phyloP scores from a whole-genome alignment of 2,329 filamentous ascomycete species.

The Fusarium metavorans region DNA sequence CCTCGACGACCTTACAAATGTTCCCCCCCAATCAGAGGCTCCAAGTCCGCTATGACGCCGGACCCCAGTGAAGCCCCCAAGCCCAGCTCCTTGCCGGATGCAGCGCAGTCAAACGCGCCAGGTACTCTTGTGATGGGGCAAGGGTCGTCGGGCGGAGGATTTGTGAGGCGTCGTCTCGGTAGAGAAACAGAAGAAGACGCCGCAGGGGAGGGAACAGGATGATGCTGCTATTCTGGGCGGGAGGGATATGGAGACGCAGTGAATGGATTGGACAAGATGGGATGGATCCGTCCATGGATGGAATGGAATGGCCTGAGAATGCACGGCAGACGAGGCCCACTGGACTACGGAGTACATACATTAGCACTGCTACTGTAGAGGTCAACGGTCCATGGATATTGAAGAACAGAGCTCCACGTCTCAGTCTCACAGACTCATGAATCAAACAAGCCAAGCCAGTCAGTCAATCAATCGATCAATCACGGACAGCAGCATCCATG shows the following conservation, averaged over 20 bases:
- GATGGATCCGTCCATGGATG: background rate
- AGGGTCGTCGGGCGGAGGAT: slow-evolving; percentile 24
- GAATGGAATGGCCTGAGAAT: slow-evolving; percentile 29
- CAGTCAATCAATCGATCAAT: background rate
- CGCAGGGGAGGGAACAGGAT: slow-evolving; percentile 8
- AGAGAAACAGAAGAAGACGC: slow-evolving; percentile 8
- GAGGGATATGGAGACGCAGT: background rate
- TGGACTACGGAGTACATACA: background rate
- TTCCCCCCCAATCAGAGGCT: slow-evolving; percentile 37
- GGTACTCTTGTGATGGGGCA: slow-evolving; percentile 21
- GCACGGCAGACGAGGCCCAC: slow-evolving; percentile 4
- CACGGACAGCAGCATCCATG: background rate
- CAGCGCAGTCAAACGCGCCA: slow-evolving; percentile 31
- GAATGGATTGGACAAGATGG: background rate
- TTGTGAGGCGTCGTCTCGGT: slow-evolving; percentile 15
- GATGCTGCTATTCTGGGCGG: slow-evolving; percentile 2
- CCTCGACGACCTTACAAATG: background rate
- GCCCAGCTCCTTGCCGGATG: slow-evolving; percentile 35
- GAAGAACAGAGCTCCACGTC: slow-evolving; percentile 16
- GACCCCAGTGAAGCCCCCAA: slow-evolving; percentile 11
- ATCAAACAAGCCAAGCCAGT: background rate
- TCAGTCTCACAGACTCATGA: slow-evolving; percentile 16
- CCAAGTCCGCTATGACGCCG: slow-evolving; percentile 15
- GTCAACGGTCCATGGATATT: background rate
- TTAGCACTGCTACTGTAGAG: background rate